A percentile compares a stretch with the other conserved stretches of the same genome.
Evolutionary conservation across 345 rosid genomes (phyloP).

Genomic region (Zanthoxylum bungeanum): DNA sequence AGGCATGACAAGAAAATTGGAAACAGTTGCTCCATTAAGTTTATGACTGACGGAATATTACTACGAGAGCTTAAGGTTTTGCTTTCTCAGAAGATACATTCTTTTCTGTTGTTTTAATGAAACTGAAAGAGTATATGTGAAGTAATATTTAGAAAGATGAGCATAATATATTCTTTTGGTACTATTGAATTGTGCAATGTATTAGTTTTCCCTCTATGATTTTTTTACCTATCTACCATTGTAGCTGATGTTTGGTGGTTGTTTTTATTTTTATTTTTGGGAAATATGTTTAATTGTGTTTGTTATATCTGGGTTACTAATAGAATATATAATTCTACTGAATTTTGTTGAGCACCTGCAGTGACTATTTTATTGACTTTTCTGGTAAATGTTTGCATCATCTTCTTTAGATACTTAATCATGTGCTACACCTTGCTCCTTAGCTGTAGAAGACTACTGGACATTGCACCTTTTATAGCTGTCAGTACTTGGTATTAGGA

Average conservation of each 20-base stretch:
- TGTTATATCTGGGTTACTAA: not conserved
- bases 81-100: constrained; percentile 1
- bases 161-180: not conserved
- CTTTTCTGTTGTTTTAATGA: not conserved
- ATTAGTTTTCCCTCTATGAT: not conserved
- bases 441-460: not conserved
- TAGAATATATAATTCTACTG: not conserved
- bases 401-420: not conserved
- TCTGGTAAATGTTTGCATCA: not conserved
- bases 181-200: not conserved
- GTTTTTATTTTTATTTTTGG: not conserved
- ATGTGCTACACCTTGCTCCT: not conserved
- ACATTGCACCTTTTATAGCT: not conserved
- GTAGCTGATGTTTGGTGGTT: too few relatives aligned
- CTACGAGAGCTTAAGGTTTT: constrained; percentile 88
- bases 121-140: not conserved
- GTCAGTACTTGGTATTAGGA: not conserved
- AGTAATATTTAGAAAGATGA: not conserved
- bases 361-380: not conserved
- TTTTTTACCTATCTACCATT: not conserved
- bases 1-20: constrained; percentile 92
- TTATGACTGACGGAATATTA: constrained; percentile 97
- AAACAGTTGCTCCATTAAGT: constrained; percentile 66
- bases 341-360: not conserved
- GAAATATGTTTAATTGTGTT: not conserved